Evolutionary conservation across 805 yeast species (phyloP).

Genomic region (Soucietia sequanensis): DNA sequence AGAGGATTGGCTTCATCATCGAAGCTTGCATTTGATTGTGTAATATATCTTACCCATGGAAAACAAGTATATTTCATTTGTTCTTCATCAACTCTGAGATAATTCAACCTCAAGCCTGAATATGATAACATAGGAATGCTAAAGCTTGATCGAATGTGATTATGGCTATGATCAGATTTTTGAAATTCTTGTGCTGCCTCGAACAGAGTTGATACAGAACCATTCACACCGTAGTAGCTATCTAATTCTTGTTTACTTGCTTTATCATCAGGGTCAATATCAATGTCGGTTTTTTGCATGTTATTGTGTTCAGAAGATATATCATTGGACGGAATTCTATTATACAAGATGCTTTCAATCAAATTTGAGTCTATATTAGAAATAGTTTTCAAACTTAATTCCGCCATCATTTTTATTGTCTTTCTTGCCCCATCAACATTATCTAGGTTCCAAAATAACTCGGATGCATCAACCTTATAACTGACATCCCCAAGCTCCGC

Average conservation of each 20-base stretch:
- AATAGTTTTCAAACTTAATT: constrained; percentile 29
- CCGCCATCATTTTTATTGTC: constrained; percentile 54
- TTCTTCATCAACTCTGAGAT: constrained; percentile 63
- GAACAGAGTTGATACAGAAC: constrained; percentile 28
- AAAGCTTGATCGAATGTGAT: constrained; percentile 28
- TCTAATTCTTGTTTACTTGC: constrained; percentile 19
- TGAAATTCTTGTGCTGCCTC: constrained; percentile 11
- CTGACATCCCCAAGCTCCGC: constrained; percentile 69
- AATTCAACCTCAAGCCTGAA: constrained; percentile 66
- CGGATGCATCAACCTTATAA: constrained; percentile 68
- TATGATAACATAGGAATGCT: constrained; percentile 51
- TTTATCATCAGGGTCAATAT: neutral
- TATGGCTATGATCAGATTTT: constrained; percentile 10
- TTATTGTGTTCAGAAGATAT: neutral
- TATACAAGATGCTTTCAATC: neutral
- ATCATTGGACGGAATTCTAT: neutral
- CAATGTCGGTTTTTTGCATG: constrained; percentile 1
- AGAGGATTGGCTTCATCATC: constrained; percentile 1
- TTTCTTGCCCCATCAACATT: constrained; percentile 59
- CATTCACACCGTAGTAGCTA: constrained; percentile 37
- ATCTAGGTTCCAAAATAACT: constrained; percentile 70
- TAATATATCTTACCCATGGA: constrained; percentile 74
- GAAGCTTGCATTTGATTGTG: constrained; percentile 8
- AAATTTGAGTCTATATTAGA: neutral
- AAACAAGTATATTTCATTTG: constrained; percentile 62